Percentiles rank a stretch among this genome's conserved stretches.
Evolutionary conservation across 768 basidiomycete genomes (phyloP).

Genomic region (Mrakia blollopis): DNA sequence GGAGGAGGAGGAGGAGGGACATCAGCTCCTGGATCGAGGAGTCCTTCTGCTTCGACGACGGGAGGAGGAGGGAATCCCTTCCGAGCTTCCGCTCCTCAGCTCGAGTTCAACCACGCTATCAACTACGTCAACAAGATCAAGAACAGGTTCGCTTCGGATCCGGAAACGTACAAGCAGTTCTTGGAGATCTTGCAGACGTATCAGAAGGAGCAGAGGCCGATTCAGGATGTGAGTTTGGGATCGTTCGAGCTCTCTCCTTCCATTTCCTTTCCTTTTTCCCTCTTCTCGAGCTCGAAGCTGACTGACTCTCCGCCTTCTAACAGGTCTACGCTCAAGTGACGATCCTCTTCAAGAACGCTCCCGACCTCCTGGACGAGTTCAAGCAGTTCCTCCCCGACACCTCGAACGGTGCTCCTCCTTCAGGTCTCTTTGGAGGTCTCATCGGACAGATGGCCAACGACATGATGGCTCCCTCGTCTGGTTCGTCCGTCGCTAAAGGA

Average conservation of each 20-base stretch:
- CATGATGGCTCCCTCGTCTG: slow-evolving; percentile 31
- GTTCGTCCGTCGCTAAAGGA: slow-evolving; percentile 30
- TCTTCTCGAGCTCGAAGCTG: background rate
- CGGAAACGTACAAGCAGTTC: slow-evolving; percentile 63
- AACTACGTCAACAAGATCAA: slow-evolving; percentile 99
- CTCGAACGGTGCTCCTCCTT: slow-evolving; percentile 34
- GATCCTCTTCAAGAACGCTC: slow-evolving; percentile 44
- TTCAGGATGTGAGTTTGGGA: slow-evolving; percentile 51
- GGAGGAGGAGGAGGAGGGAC: background rate
- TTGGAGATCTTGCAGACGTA: slow-evolving; percentile 51
- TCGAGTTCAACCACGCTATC: slow-evolving; percentile 72
- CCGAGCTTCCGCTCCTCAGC: slow-evolving; percentile 26
- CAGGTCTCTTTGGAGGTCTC: slow-evolving; percentile 37
- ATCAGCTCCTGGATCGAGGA: slow-evolving; percentile 6
- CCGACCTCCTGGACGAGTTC: slow-evolving; percentile 46
- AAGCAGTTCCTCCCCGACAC: slow-evolving; percentile 45
- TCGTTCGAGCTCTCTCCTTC: background rate
- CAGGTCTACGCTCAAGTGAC: slow-evolving; percentile 46
- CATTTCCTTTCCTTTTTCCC: background rate
- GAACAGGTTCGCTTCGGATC: slow-evolving; percentile 75
- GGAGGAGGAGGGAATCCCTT: no score
- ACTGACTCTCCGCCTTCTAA: background rate
- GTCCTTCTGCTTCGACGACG: background rate
- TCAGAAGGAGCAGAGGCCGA: slow-evolving; percentile 54
- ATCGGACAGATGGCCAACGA: slow-evolving; percentile 34